Percentiles rank a stretch among this genome's conserved stretches.
Evolutionary conservation across 2,329 filamentous ascomycete genomes (phyloP).

Genomic region (Colletotrichum truncatum): DNA sequence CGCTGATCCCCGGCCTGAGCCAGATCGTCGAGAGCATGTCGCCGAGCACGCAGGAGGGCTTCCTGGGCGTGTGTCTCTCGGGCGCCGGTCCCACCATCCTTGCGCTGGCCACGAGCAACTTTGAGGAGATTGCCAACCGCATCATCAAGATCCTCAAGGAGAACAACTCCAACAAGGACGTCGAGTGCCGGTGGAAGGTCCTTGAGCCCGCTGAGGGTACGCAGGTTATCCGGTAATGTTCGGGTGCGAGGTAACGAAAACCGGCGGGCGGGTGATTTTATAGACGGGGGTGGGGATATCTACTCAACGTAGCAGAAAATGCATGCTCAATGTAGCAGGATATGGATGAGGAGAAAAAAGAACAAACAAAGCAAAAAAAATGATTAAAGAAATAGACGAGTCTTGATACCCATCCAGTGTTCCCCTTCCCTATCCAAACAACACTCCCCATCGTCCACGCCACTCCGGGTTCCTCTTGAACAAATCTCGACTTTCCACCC

Average conservation of each 20-base stretch:
- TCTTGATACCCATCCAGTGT: conserved; percentile 13
- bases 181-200: conserved; percentile 86
- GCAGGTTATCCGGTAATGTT: conserved; percentile 47
- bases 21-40: conserved; percentile 94
- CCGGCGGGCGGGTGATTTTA: too few species aligned
- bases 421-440: neutral
- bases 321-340: neutral
- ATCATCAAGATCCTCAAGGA: conserved; percentile 79
- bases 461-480: neutral
- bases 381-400: conserved; percentile 13
- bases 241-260: too few species aligned
- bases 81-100: conserved; percentile 96
- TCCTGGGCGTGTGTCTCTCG: conserved; percentile 93
- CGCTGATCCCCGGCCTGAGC: conserved; percentile 88
- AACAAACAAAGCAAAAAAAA: too few species aligned
- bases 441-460: neutral
- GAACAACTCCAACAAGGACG: conserved; percentile 65
- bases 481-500: neutral
- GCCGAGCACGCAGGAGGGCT: conserved; percentile 83
- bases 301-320: neutral
- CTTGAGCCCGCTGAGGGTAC: conserved; percentile 86
- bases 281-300: neutral
- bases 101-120: conserved; percentile 89
- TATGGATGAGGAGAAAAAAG: neutral
- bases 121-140: conserved; percentile 83